Percentiles rank a stretch among this genome's conserved stretches.
phyloP scores from a whole-genome alignment of 208 protist species.

The Trichomonas gallinae region DNA sequence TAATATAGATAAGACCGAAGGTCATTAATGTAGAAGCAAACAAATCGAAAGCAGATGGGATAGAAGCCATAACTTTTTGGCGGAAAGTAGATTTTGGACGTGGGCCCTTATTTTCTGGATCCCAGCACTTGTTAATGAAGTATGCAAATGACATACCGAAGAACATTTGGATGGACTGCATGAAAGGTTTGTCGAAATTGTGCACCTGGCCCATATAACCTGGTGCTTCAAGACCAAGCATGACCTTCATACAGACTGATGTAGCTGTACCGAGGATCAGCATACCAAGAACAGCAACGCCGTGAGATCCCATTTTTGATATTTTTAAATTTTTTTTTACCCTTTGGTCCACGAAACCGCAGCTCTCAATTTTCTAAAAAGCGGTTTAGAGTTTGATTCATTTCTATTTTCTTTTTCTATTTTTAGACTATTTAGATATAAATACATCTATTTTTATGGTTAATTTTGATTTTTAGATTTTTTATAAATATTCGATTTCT shows the following conservation, averaged over 20 bases:
- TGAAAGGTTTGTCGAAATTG: constrained; percentile 10
- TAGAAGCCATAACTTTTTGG: neutral
- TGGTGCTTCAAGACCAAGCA: neutral
- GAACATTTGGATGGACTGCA: neutral
- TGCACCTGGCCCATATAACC: neutral
- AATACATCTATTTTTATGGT: no score
- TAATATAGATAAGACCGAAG: constrained; percentile 18
- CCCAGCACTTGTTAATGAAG: neutral
- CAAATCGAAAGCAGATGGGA: neutral
- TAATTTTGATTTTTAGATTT: no score
- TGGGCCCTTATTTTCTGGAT: constrained; percentile 19
- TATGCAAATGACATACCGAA: neutral
- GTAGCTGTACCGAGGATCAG: neutral
- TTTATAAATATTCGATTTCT: no score
- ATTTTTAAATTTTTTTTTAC: neutral
- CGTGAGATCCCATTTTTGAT: neutral
- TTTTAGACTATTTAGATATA: no score
- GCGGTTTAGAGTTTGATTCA: neutral
- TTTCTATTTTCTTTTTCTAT: neutral
- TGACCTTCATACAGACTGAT: neutral
- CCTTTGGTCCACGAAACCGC: neutral
- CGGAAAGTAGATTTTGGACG: neutral
- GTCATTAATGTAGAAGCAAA: constrained; percentile 16
- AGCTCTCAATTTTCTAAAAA: neutral
- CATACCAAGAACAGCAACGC: neutral